Evolutionary conservation across 2,329 filamentous ascomycete genomes (phyloP).

Genomic region (Emmonsiellopsis sp.): DNA sequence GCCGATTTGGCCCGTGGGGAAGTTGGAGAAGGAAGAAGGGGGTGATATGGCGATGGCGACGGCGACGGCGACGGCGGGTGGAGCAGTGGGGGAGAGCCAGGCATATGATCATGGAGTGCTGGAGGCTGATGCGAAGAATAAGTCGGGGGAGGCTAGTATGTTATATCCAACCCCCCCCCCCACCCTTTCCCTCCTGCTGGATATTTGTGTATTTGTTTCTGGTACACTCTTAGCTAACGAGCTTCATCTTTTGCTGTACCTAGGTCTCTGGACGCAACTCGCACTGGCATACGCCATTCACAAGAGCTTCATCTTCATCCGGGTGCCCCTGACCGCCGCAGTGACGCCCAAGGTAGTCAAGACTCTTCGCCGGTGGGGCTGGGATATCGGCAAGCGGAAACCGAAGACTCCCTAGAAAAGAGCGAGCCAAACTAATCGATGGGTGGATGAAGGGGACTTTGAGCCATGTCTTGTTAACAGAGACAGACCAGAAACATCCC

Average conservation of each 20-base stretch:
- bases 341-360: slow-evolving; percentile 93
- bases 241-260: background rate
- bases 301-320: slow-evolving; percentile 93
- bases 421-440: background rate
- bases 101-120: slow-evolving; percentile 42
- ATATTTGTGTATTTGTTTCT: background rate
- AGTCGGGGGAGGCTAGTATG: slow-evolving; percentile 63
- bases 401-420: slow-evolving; percentile 23
- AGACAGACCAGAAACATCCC: too few species aligned
- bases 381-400: slow-evolving; percentile 78
- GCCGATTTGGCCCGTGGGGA: slow-evolving; percentile 40
- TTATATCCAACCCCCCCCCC: slow-evolving; percentile 18
- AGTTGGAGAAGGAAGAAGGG: slow-evolving; percentile 5
- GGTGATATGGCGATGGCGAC: background rate
- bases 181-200: background rate
- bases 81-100: background rate
- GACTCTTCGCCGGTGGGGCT: slow-evolving; percentile 76
- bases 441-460: too few species aligned
- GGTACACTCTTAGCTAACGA: background rate
- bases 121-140: slow-evolving; percentile 52
- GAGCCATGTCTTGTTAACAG: too few species aligned
- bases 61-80: background rate
- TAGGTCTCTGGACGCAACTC: slow-evolving; percentile 71
- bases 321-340: slow-evolving; percentile 85
- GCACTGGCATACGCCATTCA: slow-evolving; percentile 93